Evolutionary conservation across 2,329 filamentous ascomycete genomes (phyloP), one percentile per base, ranked within the genome.

Genomic region (Colletotrichum musae): DNA sequence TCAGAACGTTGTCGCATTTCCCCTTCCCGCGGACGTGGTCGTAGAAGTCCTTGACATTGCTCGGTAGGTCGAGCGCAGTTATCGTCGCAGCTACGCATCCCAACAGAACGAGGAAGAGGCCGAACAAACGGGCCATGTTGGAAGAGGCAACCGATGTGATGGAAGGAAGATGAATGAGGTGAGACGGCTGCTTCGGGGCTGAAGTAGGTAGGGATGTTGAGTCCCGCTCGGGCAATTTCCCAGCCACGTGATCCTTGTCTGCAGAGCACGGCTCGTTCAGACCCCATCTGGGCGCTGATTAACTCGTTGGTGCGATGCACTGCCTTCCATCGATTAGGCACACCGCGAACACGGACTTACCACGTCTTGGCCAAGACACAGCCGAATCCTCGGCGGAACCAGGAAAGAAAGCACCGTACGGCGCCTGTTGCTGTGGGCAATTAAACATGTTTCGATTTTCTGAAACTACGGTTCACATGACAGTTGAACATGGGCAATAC

Each of bases 11-110:
- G 50, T 73, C 76, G 72, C 84, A 86, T 51, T 80, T 72, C 26
- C 79, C 78, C 52, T 80, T 74, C 24, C 70, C 72, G 68, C 77
- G 76, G 69, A 86, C 74, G 61, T 75, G 77, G 64, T 84, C 76
- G 74, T 83, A 83, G 64, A 86, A 81, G 60, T 65, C 72, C 54
- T 77, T 74, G 21, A 86, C 75, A 67, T 85, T 85, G 52, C 74
- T 70, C 13, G 84, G 83, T 4, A 86, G 69, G 21, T 81, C 77
- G 56, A 77, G 78, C n/a, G 75, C 72, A 6, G 32, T 4, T 13
- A 41, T 26, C 7, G 32, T 2, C 5, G 56, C 32, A 7, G 26
- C 26, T n/a, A 52, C 2, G 0, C 41, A 21, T 3, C 26, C 15
- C 28, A 65, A 12, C 15, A 41, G 5, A 2, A 24, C 24, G 24